Evolutionary conservation across 108 stramenopile species (phyloP).

Genomic region (Skeletonema tropicum): DNA sequence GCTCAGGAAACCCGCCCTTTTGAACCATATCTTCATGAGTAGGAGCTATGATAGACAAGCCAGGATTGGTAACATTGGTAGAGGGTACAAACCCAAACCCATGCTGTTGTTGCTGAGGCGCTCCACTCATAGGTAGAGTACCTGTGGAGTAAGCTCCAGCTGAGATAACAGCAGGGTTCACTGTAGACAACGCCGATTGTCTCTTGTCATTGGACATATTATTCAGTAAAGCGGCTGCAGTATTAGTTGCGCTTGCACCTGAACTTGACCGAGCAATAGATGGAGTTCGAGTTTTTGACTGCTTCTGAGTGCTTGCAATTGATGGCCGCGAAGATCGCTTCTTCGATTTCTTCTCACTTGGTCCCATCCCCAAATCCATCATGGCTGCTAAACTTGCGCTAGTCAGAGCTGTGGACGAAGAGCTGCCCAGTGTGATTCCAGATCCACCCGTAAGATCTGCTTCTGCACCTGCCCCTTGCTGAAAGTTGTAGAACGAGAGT

Average conservation of each 20-base stretch:
- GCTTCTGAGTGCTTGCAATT: background rate
- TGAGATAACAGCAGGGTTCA: background rate
- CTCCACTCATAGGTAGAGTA: background rate
- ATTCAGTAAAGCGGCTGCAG: slow-evolving; percentile 1
- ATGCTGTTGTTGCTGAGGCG: slow-evolving; percentile 12
- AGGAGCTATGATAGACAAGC: slow-evolving; percentile 68
- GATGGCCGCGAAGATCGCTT: slow-evolving; percentile 4
- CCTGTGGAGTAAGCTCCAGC: background rate
- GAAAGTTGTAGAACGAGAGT: background rate
- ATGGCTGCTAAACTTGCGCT: slow-evolving; percentile 20
- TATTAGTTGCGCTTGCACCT: background rate
- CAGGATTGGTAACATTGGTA: slow-evolving; percentile 20
- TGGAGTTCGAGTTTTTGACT: slow-evolving; percentile 12
- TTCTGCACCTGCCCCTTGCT: slow-evolving; percentile 5
- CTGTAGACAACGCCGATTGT: background rate
- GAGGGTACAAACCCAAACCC: slow-evolving; percentile 36
- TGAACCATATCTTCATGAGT: slow-evolving; percentile 54
- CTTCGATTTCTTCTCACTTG: slow-evolving; percentile 19
- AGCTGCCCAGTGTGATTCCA: slow-evolving; percentile 3
- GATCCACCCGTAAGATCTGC: slow-evolving; percentile 5
- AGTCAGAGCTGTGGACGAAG: slow-evolving; percentile 2
- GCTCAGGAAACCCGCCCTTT: slow-evolving; percentile 75
- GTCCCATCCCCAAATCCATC: slow-evolving; percentile 27
- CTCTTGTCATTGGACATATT: slow-evolving; percentile 1
- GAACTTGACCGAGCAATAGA: slow-evolving; percentile 7